Evolutionary conservation across 345 rosid species (phyloP), one percentile per base, ranked within the genome.

Genomic region (Brassica cretica): DNA sequence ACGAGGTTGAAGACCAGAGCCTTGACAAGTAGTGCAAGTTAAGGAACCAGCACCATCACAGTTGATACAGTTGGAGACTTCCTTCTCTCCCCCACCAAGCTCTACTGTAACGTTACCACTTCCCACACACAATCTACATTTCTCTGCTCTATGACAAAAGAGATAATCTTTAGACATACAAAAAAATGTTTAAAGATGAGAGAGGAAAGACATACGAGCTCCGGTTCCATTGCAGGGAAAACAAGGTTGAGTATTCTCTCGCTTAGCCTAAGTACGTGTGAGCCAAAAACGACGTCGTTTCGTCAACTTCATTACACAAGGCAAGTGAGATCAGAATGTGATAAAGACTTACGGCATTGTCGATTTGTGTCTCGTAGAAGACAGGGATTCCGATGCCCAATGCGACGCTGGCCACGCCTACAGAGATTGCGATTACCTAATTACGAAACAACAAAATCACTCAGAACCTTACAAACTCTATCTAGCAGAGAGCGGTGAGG

Each of bases 11-110:
- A 93, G 89, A 67, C 97, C 97, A 10, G 85, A 79, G 82, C 99
- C 97, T 84, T 91, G 98, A 82, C 99, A 95, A 77, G 98, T 95
- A 41, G 98, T 95, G 78, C 99, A 95, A 1, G 98, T 91, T 76
- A 89, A 88, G 27, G 96, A 90, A 79, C 97, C 99, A 66, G 60
- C 85, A 33, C 96, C 94, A 0, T 91, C 92, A 29, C 99, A 91
- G 65, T 95, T 93, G 46, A 95, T 89, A 72, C 98, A 95, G 66
- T 16, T 66, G 0, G 98, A 95, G 33, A 87, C 88, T 83, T 93
- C 98, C 72, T 87, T 92, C 76, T 90, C 92, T 39, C 76, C 90
- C 15, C 90, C 96, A 8, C 98, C 96, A 15, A 91, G 91, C 75
- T 90, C 98, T 66, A 85, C 90, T 0, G 83, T 84, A 62, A 95